Base-by-base conservation (phyloP, 2,329 filamentous ascomycete species). In the Claviceps sp. region DNA sequence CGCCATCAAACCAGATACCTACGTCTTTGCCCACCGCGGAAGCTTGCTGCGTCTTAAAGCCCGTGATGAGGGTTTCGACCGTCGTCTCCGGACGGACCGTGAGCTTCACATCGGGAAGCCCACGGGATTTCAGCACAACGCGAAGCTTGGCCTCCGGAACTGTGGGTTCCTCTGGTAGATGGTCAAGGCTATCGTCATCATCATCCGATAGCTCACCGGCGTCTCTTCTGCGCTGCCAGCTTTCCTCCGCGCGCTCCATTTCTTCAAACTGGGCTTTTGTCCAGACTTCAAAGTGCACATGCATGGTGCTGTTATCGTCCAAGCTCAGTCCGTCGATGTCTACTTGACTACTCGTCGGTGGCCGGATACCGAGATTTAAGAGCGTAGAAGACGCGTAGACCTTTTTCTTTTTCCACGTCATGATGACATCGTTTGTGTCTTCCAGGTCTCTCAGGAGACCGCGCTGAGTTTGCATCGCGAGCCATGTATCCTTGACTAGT, bases 381-480 rank as follows among this genome's bases (percentile, higher is more conserved):
- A 87, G 83, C 1, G 84, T 90, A 5, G 86, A 87, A n/a, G 78
- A 77, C 57, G 86, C 80, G 63, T 85, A 95, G 3, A 95, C 68
- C 54, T 80, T 79, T 53, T 79, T 79, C 26, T 79, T 77, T 56
- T 82, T 83, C 84, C 87, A 95, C 0, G 87, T 93, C 52, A 97
- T 75, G 59, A 93, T 85, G 18, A 94, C 70, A 1, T 72, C 70
- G 4, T 75, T 68, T 2, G 73, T 67, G 24, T 74, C 63, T 2
- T 76, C 70, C 2, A 64, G 58, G 2, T 65, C 57, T 7, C 74
- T 59, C 9, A 58, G 37, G 5, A 65, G 49, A 1, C 64, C 63
- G 2, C 70, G 66, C 1, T 65, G 75, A 1, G 64, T 65, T 61
- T 90, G 84, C 51, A 75, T 74, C 13, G 72, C 68, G 59, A 85